phyloP scores from a whole-genome alignment of 2,329 filamentous ascomycete genomes.

The Hypoxylon sp. region DNA sequence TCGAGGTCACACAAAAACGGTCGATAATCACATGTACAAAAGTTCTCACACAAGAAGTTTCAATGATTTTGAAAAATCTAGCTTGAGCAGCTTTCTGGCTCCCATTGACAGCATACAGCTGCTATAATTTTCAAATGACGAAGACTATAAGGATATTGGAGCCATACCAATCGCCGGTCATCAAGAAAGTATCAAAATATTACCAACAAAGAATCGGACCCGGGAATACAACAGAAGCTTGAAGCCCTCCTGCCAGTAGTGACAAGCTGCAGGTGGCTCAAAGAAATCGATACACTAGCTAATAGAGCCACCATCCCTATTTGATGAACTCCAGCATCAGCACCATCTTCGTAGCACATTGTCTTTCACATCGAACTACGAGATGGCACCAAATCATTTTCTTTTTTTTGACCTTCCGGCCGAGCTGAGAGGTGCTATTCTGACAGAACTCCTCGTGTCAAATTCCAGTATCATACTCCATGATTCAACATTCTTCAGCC shows the following conservation, averaged over 20 bases:
- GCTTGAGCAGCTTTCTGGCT: not conserved
- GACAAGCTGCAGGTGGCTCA: not conserved
- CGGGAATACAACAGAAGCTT: not conserved
- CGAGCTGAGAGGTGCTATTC: conserved; percentile 50
- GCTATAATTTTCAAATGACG: not conserved
- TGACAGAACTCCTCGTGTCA: conserved; percentile 50
- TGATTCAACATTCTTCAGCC: conserved; percentile 43
- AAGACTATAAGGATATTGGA: not conserved
- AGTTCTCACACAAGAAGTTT: not conserved
- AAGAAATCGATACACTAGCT: not conserved
- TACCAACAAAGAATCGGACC: not conserved
- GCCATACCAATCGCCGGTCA: not conserved
- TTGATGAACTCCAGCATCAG: not conserved
- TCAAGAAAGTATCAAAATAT: not conserved
- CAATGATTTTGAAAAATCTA: not conserved
- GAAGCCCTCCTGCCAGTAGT: not conserved
- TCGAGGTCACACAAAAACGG: not conserved
- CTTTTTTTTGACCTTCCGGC: conserved; percentile 54
- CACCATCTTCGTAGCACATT: not conserved
- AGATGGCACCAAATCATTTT: conserved; percentile 44
- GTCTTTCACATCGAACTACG: not conserved
- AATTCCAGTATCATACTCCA: conserved; percentile 47
- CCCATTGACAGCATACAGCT: not conserved
- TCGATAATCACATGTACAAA: not conserved
- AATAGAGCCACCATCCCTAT: not conserved